A percentile compares a stretch with the other conserved stretches of the same genome.
phyloP scores from a whole-genome alignment of 768 basidiomycete genomes.

The Panaeolus papilionaceus region DNA sequence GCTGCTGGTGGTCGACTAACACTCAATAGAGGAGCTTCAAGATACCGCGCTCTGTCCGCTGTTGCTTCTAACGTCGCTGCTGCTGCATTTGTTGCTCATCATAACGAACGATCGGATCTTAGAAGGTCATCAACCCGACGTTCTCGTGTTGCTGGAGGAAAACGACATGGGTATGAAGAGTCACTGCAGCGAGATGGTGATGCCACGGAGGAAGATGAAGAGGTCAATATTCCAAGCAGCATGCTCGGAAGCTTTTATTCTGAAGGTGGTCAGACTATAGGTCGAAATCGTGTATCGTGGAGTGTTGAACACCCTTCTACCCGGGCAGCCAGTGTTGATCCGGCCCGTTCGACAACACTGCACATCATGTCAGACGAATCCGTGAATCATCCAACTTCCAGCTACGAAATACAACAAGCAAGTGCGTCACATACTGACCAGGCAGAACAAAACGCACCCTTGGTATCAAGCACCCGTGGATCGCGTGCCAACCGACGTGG shows the following conservation, averaged over 20 bases:
- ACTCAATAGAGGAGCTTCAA: conserved; percentile 57
- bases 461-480: conserved; percentile 35
- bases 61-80: conserved; percentile 79
- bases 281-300: conserved; percentile 69
- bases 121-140: conserved; percentile 16
- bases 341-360: conserved; percentile 15
- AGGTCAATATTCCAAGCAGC: conserved; percentile 58
- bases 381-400: background rate
- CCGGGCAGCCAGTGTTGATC: conserved; percentile 54
- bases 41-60: conserved; percentile 71
- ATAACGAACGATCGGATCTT: conserved; percentile 42
- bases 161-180: background rate
- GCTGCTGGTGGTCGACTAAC: conserved; percentile 51
- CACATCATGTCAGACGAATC: conserved; percentile 4
- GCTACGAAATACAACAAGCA: conserved; percentile 10
- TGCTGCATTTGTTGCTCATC: conserved; percentile 71
- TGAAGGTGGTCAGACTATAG: conserved; percentile 56
- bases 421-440: conserved; percentile 22
- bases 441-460: conserved; percentile 26
- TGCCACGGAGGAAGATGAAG: conserved; percentile 45
- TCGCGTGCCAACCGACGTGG: conserved; percentile 75
- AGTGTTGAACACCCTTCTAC: conserved; percentile 58
- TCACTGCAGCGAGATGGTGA: background rate
- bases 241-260: conserved; percentile 83
- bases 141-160: background rate